These are phyloP conservation scores for Wickerhamiella parazyma DNA, from an alignment of 805 yeast species.

Conservation along the genomic window DNA sequence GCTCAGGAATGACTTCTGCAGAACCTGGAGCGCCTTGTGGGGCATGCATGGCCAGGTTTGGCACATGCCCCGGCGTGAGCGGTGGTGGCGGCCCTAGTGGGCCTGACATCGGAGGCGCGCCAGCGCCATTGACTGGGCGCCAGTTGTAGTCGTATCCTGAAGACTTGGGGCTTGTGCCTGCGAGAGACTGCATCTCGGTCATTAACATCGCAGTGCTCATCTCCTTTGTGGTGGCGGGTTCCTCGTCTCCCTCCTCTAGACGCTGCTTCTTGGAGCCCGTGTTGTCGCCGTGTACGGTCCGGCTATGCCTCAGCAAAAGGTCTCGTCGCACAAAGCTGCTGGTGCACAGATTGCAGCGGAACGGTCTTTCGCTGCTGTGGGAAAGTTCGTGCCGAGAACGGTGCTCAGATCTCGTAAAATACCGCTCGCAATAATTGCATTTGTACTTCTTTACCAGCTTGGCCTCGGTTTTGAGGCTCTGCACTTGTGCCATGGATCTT, in stretches of 20 bases:
- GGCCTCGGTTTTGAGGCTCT: constrained; percentile 4
- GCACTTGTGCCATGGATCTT: constrained; percentile 1
- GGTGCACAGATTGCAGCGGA: constrained; percentile 55
- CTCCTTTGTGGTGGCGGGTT: constrained; percentile 1
- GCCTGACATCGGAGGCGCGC: not conserved
- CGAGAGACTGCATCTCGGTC: constrained; percentile 7
- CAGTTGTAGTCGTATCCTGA: constrained; percentile 9
- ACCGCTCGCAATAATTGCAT: constrained; percentile 68
- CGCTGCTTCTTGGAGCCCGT: not conserved
- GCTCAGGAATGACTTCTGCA: not conserved
- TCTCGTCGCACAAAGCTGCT: constrained; percentile 69
- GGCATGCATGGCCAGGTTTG: not conserved
- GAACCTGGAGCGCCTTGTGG: not conserved
- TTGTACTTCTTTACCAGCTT: constrained; percentile 49
- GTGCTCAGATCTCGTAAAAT: constrained; percentile 70
- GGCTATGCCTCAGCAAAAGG: constrained; percentile 57
- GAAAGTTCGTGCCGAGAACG: constrained; percentile 66
- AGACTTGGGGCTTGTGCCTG: not conserved
- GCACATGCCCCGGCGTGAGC: too few species aligned
- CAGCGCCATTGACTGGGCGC: constrained; percentile 8
- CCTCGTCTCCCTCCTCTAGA: not conserved
- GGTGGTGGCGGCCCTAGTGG: too few species aligned
- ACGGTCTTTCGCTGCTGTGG: constrained; percentile 71
- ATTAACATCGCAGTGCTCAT: constrained; percentile 14
- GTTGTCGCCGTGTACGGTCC: constrained; percentile 52